Evolutionary conservation across 2,329 filamentous ascomycete genomes (phyloP), one percentile per base, ranked within the genome.

Genomic region (Neofusicoccum sp.): DNA sequence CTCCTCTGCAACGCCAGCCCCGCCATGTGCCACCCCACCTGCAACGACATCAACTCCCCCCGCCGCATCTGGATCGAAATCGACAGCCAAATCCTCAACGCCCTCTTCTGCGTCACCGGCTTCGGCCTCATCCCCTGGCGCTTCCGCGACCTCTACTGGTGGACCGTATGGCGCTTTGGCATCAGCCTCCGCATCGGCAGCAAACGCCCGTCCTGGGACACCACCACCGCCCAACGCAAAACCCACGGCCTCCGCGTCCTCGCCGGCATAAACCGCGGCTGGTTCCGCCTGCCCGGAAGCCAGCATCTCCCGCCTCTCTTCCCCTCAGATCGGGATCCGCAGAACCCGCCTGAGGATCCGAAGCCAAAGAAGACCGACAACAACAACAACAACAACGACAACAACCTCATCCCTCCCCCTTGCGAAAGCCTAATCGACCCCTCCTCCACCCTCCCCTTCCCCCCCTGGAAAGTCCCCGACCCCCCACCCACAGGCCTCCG

Each of bases 51-150:
- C 70, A 79, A 91, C 68, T 91, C 89, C 0, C 86, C 90, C 1
- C 85, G 91, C n/a, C 81, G 89, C 20, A 87, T 87, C 62, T 96
- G 92, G 91, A 85, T 96, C 65, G 91, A 96, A 75, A 88, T 86
- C 68, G 89, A 92, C 72, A 90, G 88, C 1, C 91, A 96, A 71
- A 89, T 96, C 62, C 77, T 93, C 24, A 96, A 92, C 69, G 89
- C 83, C 0, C 83, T 96, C 1, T 96, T 96, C 80, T 95, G 90
- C 74, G 87, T 96, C 6, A 93, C 91, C 1, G 91, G 88, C 1
- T 93, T 96, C 65, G 91, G 91, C 0, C 81, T 95, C 11, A 87
- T 89, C 1, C 91, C 91, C 0, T 96, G 91, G 91, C 84, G 91
- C 33, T 89, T 93, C 66, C 82, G 91, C 33, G 91, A 96, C 71